Base-by-base conservation (phyloP, 441 rosid genomes). In the Gossypium gossypioides region DNA sequence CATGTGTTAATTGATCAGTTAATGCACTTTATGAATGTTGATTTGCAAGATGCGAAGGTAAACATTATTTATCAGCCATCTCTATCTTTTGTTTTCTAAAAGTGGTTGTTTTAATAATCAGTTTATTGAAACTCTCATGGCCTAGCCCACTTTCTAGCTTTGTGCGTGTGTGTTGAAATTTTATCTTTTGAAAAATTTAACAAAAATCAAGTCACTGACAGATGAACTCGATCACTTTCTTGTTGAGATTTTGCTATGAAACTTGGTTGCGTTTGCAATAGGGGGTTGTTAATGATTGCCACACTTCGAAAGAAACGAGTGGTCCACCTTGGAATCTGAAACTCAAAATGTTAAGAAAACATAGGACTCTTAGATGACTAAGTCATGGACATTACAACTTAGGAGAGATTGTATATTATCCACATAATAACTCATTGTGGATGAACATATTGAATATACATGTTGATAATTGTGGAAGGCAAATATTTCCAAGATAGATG, bases 11-110 rank as follows among this genome's bases (percentile, higher is more conserved):
- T 87, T 77, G 92, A 93, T 81, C 85, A 94, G 68, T 66, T 93
- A 80, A 88, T 52, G 77, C 83, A 88, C 54, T 88, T 91, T 79
- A 76, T 91, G 77, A 83, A 74, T 59, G 87, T 79, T 66, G 97
- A 91, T 85, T 83, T 93, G 73, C 91, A 84, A 78, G 91, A 86
- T 71, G 92, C 79, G 32, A 89, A 88, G 97, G 98, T 93, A 82
- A 63, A 58, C 71, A 32, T 58, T 48, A 2, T 18, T 52, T 54
- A 69, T 32, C 51, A 18, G 21, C 27, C 34, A 8, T 25, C 59
- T 18, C 19, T 18, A 24, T 12, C 34, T 0, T 44, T 73, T 64
- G 71, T 32, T 13, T 58, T 16, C 25, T 27, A 3, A 50, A 34
- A 19, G 4, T 54, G 27, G 7, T 34, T 24, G 50, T 40, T 69